A percentile compares a stretch with the other conserved stretches of the same genome.
phyloP scores from a whole-genome alignment of 2,329 filamentous ascomycete species.

The Hypomyces perniciosus region DNA sequence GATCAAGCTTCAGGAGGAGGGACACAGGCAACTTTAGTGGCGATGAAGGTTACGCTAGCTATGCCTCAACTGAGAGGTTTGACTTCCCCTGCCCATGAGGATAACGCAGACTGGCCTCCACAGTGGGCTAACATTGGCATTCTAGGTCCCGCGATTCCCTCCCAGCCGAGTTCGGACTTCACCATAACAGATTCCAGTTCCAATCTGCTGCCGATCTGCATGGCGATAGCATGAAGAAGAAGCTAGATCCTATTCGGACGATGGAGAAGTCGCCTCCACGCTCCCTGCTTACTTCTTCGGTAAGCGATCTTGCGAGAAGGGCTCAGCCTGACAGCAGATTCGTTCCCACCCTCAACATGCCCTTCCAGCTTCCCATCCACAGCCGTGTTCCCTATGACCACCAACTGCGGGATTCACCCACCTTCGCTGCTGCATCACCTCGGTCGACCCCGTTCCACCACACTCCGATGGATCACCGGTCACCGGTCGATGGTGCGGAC shows the following conservation, averaged over 20 bases:
- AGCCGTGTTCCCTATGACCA: constrained; percentile 38
- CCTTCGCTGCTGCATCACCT: constrained; percentile 44
- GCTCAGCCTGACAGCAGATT: constrained; percentile 34
- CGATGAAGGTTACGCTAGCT: constrained; percentile 41
- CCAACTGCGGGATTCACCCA: constrained; percentile 40
- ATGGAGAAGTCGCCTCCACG: constrained; percentile 42
- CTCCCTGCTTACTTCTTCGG: constrained; percentile 38
- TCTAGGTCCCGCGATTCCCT: constrained; percentile 37
- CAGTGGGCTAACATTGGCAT: constrained; percentile 15
- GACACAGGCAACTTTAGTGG: constrained; percentile 24
- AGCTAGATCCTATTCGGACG: constrained; percentile 42
- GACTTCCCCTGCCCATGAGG: constrained; percentile 1
- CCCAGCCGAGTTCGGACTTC: constrained; percentile 40
- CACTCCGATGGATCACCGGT: constrained; percentile 35
- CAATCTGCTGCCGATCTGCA: constrained; percentile 41
- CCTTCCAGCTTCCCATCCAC: constrained; percentile 40
- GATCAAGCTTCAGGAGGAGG: constrained; percentile 27
- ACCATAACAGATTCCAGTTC: constrained; percentile 45
- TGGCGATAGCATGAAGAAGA: constrained; percentile 48
- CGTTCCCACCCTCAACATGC: constrained; percentile 34
- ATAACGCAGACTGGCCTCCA: too few relatives aligned
- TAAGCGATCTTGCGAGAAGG: constrained; percentile 34
- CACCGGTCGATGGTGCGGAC: constrained; percentile 39
- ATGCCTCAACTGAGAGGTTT: constrained; percentile 35
- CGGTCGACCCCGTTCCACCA: constrained; percentile 38